These are phyloP conservation scores for Yamadazyma kanchanaburiensis DNA, from an alignment of 1,139 yeast genomes.

Conservation along the genomic window DNA sequence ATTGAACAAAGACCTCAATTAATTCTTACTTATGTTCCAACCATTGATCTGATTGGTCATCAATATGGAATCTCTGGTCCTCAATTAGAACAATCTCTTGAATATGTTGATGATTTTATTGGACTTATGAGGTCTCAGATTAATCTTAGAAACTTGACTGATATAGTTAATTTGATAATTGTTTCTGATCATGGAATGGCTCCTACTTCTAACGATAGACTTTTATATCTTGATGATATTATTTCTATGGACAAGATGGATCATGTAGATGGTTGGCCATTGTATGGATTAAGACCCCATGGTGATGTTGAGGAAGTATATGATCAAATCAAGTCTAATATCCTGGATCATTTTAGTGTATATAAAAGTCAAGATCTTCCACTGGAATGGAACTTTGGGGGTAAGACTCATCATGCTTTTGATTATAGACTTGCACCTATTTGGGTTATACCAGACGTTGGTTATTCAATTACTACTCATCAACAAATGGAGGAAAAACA, in stretches of 20 bases:
- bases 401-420: constrained; percentile 38
- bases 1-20: constrained; percentile 64
- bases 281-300: constrained; percentile 69
- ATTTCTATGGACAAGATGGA: constrained; percentile 53
- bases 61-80: constrained; percentile 62
- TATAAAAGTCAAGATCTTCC: constrained; percentile 62
- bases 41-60: constrained; percentile 76
- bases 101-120: constrained; percentile 64
- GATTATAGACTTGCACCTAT: constrained; percentile 73
- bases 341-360: constrained; percentile 25
- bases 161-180: constrained; percentile 68
- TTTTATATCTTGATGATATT: constrained; percentile 67
- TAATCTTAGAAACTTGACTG: constrained; percentile 49
- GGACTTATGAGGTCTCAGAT: constrained; percentile 48
- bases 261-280: constrained; percentile 86
- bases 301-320: constrained; percentile 20
- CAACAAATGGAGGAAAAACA: constrained; percentile 49
- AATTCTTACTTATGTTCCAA: constrained; percentile 77
- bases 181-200: constrained; percentile 96
- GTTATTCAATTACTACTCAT: constrained; percentile 71
- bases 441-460: constrained; percentile 81
- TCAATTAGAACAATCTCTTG: constrained; percentile 52
- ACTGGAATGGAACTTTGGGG: constrained; percentile 64
- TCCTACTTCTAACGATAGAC: constrained; percentile 67
- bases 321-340: constrained; percentile 18